phyloP scores from a whole-genome alignment of 1,284 basidiomycete genomes.

The Trichosporon coremiiforme region DNA sequence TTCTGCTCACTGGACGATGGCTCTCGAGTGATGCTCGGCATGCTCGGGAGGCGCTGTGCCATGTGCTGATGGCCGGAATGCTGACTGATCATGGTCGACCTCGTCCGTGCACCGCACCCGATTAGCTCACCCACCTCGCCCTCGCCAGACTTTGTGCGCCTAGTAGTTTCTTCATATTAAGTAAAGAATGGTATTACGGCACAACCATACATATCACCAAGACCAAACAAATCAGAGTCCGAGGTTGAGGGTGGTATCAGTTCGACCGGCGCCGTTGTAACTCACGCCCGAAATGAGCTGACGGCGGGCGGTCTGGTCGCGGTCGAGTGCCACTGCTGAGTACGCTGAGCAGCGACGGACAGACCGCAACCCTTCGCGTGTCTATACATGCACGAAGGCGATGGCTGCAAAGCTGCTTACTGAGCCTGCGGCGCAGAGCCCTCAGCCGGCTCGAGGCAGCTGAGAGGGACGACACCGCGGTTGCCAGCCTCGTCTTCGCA shows the following conservation, averaged over 20 bases:
- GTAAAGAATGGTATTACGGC: constrained; percentile 13
- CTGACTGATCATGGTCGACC: neutral
- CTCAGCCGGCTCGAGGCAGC: constrained; percentile 50
- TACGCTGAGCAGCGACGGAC: neutral
- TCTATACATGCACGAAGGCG: neutral
- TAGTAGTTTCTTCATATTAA: neutral
- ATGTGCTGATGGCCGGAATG: neutral
- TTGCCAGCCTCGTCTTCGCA: constrained; percentile 52
- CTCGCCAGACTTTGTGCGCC: neutral
- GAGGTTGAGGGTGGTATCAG: neutral
- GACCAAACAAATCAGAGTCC: constrained; percentile 12
- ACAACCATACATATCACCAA: constrained; percentile 19
- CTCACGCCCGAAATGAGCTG: constrained; percentile 1
- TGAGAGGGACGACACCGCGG: constrained; percentile 54
- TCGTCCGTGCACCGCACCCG: neutral
- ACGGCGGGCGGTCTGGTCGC: neutral
- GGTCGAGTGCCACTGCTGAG: neutral
- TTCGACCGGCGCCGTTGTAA: neutral
- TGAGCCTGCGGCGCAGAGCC: constrained; percentile 13
- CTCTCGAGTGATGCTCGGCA: neutral
- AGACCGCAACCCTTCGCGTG: neutral
- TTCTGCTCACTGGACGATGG: neutral
- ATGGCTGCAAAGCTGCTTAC: neutral
- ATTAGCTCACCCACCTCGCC: too few species aligned
- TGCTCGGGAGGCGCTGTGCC: neutral